Evolutionary conservation across 1,139 yeast genomes (phyloP).

Genomic region (Suhomyces wounanorum): DNA sequence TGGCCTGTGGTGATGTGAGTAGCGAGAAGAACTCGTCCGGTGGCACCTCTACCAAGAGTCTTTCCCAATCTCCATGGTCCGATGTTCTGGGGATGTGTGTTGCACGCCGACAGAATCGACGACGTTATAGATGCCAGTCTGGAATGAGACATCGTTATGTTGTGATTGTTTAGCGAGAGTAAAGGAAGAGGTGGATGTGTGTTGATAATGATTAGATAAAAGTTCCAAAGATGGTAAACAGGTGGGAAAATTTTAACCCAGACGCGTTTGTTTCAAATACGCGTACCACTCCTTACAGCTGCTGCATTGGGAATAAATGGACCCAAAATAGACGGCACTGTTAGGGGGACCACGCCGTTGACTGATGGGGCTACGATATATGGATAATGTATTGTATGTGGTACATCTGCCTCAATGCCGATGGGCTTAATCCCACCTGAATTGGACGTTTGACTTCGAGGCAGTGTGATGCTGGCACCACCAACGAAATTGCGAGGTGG

Average conservation of each 20-base stretch:
- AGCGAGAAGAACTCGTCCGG: slow-evolving; percentile 76
- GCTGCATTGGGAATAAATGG: slow-evolving; percentile 10
- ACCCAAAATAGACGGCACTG: not conserved
- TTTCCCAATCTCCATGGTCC: slow-evolving; percentile 85
- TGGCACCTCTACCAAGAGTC: slow-evolving; percentile 80
- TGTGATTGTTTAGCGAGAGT: slow-evolving; percentile 4
- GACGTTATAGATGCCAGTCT: slow-evolving; percentile 45
- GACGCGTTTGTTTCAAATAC: slow-evolving; percentile 11
- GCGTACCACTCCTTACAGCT: slow-evolving; percentile 14
- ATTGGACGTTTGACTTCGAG: not conserved
- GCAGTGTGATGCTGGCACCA: too few species aligned
- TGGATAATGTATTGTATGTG: not conserved
- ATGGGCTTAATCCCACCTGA: not conserved
- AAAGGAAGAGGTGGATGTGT: slow-evolving; percentile 1
- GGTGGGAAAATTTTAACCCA: slow-evolving; percentile 11
- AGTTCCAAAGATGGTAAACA: slow-evolving; percentile 10
- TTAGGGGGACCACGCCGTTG: not conserved
- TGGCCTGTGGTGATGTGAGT: slow-evolving; percentile 69
- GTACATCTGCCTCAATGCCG: not conserved
- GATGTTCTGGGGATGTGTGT: slow-evolving; percentile 49
- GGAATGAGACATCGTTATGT: slow-evolving; percentile 38
- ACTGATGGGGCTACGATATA: not conserved
- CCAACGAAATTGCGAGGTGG: not conserved
- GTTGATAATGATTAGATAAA: slow-evolving; percentile 5
- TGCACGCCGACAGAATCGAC: slow-evolving; percentile 34